Evolutionary conservation across 2,329 filamentous ascomycete species (phyloP).

Genomic region (Kalmusia sp.): DNA sequence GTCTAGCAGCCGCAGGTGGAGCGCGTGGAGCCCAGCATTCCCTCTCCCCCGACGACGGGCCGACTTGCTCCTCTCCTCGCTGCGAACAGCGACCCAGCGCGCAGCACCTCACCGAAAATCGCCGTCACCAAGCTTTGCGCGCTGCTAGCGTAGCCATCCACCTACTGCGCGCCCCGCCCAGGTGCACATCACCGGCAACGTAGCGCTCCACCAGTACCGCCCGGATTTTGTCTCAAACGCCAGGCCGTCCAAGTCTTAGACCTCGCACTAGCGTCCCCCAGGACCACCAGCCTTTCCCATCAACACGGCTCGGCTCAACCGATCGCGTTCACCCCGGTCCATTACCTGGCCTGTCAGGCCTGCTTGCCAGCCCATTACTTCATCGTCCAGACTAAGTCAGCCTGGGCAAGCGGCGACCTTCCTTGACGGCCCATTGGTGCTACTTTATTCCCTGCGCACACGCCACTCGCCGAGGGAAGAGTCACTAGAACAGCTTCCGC

Average conservation of each 20-base stretch:
- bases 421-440: constrained; percentile 40
- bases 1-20: constrained; percentile 19
- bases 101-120: not conserved
- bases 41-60: constrained; percentile 6
- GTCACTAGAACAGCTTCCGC: constrained; percentile 38
- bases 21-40: constrained; percentile 18
- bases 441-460: constrained; percentile 45
- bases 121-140: constrained; percentile 4
- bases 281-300: constrained; percentile 39
- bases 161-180: constrained; percentile 2
- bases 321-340: constrained; percentile 22
- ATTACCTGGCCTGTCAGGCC: constrained; percentile 25
- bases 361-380: constrained; percentile 42
- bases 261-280: constrained; percentile 23
- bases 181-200: constrained; percentile 6
- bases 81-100: not conserved
- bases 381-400: constrained; percentile 43
- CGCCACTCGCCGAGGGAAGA: constrained; percentile 35
- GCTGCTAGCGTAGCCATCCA: not conserved
- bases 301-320: constrained; percentile 45
- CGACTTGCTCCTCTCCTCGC: not conserved
- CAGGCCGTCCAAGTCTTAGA: constrained; percentile 31
- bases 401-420: constrained; percentile 37
- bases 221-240: constrained; percentile 23
- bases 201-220: constrained; percentile 29